Evolutionary conservation across 306 rosid genomes (phyloP), one percentile per base, ranked within the genome.

Genomic region (Coriaria nepalensis): DNA sequence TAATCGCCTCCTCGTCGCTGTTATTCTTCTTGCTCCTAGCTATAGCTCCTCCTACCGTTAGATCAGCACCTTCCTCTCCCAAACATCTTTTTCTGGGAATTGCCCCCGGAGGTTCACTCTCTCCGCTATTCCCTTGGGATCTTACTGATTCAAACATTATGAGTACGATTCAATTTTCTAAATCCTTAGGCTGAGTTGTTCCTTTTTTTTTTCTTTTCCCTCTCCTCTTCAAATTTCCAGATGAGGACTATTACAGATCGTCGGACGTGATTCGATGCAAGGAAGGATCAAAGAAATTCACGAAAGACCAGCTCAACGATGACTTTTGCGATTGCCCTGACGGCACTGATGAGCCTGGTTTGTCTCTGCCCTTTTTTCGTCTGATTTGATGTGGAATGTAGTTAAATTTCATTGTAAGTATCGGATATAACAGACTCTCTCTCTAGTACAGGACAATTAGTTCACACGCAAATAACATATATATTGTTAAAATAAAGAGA

Each of bases 291-390:
- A 70, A 71, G 60, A 74, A 79, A 56, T 92, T 92, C 76, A 69
- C 56, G 68, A 75, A 64, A 57, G 62, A 63, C 6, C 96, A 92
- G 72, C 93, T 92, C 67, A 92, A 92, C 47, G 98, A 92, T 15
- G 77, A 92, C 61, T 92, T 69, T 71, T 92, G 98, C 58, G 98
- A 92, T 43, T 92, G 98, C 55, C 67, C 71, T 13, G 96, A 92
- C 60, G 98, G 96, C 64, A 79, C 98, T 32, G 98, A 92, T 63
- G 98, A 92, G 45, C 98, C 98, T 45, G 98, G 98, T 92, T 43
- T 11, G 20, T 37, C 13, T 62, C 13, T 51, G 34, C n/a, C 45
- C 10, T 7, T 33, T 33, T 45, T 6, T 44, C 6, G 29, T 20
- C 29, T 20, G 29, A 20, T 20, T 20, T 20, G 29, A 20, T 20